A percentile compares a stretch with the other conserved stretches of the same genome.
phyloP scores from a whole-genome alignment of 495 filamentous ascomycete species.

The Wilcoxina mikolae region DNA sequence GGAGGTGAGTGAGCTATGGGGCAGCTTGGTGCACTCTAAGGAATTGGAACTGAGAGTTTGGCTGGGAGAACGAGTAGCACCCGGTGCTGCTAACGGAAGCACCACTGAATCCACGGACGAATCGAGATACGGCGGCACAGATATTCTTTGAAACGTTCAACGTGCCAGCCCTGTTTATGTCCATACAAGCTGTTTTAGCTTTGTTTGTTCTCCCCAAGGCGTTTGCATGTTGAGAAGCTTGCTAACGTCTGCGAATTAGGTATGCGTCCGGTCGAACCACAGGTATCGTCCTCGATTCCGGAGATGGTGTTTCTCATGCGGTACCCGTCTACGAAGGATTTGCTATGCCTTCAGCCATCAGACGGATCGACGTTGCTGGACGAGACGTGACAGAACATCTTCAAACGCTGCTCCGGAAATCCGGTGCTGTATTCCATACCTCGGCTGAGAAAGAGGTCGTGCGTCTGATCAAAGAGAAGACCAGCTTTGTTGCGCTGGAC shows the following conservation, averaged over 20 bases:
- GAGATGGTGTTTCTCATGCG: constrained; percentile 99
- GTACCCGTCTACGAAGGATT: constrained; percentile 99
- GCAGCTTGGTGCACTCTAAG: neutral
- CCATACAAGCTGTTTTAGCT: constrained; percentile 97
- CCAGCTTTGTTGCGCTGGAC: constrained; percentile 98
- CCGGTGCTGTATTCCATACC: constrained; percentile 98
- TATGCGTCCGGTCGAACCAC: constrained; percentile 99
- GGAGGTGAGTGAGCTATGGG: constrained; percentile 44
- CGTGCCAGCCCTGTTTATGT: constrained; percentile 99
- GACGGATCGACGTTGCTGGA: constrained; percentile 98
- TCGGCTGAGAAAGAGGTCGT: constrained; percentile 99
- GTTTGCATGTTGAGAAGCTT: neutral
- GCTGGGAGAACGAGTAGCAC: constrained; percentile 47
- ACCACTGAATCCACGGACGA: constrained; percentile 99
- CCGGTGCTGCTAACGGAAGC: constrained; percentile 97
- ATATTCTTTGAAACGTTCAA: constrained; percentile 99
- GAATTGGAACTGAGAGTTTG: neutral
- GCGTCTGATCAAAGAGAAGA: constrained; percentile 99
- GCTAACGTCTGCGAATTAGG: constrained; percentile 10
- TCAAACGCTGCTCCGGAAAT: constrained; percentile 99
- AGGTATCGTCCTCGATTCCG: constrained; percentile 99
- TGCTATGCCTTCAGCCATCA: constrained; percentile 97
- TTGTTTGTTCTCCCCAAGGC: constrained; percentile 34
- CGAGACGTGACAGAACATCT: constrained; percentile 99
- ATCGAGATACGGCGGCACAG: constrained; percentile 99